phyloP scores from a whole-genome alignment of 129 eudicot species.

The Smallanthus sonchifolius region DNA sequence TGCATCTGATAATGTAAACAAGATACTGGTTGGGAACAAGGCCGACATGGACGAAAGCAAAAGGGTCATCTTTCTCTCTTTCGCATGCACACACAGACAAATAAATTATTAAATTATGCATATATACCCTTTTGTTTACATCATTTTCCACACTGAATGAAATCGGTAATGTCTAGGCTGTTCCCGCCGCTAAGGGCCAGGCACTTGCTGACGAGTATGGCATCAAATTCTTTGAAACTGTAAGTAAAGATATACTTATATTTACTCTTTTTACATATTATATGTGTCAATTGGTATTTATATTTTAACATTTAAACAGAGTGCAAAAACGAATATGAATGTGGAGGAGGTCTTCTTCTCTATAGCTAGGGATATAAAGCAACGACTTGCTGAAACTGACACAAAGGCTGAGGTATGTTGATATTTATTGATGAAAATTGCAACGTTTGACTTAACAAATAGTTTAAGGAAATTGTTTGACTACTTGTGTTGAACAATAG shows the following conservation, averaged over 20 bases:
- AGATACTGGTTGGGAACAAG: constrained; percentile 89
- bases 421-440: neutral
- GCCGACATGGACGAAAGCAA: constrained; percentile 98
- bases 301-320: constrained; percentile 40
- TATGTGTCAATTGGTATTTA: neutral
- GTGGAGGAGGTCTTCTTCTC: constrained; percentile 94
- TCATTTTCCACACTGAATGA: constrained; percentile 5
- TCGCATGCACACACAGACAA: neutral
- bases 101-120: neutral
- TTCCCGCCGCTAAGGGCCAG: constrained; percentile 89
- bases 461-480: neutral
- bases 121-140: neutral
- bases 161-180: constrained; percentile 48
- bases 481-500: neutral
- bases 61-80: constrained; percentile 52
- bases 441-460: neutral
- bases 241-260: constrained; percentile 37
- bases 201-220: constrained; percentile 96
- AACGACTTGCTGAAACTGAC: constrained; percentile 83
- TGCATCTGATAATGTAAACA: constrained; percentile 95
- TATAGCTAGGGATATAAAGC: constrained; percentile 80
- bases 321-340: constrained; percentile 89
- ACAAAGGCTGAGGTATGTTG: constrained; percentile 70
- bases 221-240: constrained; percentile 87
- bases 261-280: constrained; percentile 1